Percentiles rank a stretch among this genome's conserved stretches.
Conservation (phyloP, 345 rosid genomes). For the Isatis tinctoria region DNA sequence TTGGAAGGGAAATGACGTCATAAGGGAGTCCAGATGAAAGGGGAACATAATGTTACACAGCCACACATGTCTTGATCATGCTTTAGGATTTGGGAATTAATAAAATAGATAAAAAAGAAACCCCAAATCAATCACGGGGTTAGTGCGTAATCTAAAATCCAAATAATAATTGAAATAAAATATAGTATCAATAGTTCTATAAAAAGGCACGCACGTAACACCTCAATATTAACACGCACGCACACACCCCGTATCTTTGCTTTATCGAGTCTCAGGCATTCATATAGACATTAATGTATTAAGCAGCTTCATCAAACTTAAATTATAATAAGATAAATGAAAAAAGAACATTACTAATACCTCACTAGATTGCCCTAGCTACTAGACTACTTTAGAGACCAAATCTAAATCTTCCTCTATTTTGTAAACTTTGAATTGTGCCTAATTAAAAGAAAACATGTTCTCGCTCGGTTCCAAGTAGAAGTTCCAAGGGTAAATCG, state of each 20-base stretch:
- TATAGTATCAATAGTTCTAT: conserved; percentile 20
- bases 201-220: conserved; percentile 20
- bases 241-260: conserved; percentile 30
- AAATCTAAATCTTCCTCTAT: conserved; percentile 29
- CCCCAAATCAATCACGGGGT: conserved; percentile 24
- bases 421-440: conserved; percentile 1
- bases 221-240: conserved; percentile 25
- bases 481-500: neutral
- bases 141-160: conserved; percentile 26
- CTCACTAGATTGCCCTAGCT: conserved; percentile 15
- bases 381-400: conserved; percentile 26
- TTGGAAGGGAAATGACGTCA: neutral
- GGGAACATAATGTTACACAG: neutral
- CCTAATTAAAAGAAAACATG: neutral
- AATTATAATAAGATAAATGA: neutral
- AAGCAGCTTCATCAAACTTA: conserved; percentile 2
- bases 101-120: neutral
- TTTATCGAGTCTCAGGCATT: conserved; percentile 30
- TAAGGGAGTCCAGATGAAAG: neutral
- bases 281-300: conserved; percentile 8
- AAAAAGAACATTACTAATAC: neutral
- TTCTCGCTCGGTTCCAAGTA: neutral
- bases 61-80: conserved; percentile 16
- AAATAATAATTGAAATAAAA: conserved; percentile 13
- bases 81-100: neutral